These are phyloP conservation scores for Diaporthe sp. DNA, from an alignment of 2,329 filamentous ascomycete species.

Conservation along the genomic window DNA sequence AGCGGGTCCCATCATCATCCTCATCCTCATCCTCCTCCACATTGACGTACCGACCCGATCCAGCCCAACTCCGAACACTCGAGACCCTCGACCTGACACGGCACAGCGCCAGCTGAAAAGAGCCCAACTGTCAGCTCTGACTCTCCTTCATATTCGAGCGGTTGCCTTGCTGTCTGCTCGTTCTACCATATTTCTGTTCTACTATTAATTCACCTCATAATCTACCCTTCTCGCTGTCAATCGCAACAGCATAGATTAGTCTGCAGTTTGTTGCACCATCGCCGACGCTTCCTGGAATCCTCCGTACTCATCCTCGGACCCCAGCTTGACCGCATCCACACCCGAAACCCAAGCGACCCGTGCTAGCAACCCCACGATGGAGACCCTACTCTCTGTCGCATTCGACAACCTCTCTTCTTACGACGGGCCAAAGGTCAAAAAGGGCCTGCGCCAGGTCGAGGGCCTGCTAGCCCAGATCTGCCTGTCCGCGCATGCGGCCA, in stretches of 20 bases:
- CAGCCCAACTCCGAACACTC: constrained; percentile 16
- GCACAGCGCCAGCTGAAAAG: constrained; percentile 25
- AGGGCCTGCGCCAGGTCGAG: constrained; percentile 94
- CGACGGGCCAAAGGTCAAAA: constrained; percentile 89
- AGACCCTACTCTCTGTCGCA: constrained; percentile 89
- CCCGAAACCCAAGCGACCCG: constrained; percentile 24
- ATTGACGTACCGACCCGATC: constrained; percentile 29
- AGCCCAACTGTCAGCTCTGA: constrained; percentile 14
- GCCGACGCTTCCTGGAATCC: background rate
- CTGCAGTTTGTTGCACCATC: background rate
- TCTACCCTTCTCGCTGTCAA: background rate
- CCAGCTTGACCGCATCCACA: constrained; percentile 4
- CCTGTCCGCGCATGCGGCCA: constrained; percentile 67
- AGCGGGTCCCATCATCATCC: constrained; percentile 34
- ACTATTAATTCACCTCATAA: background rate
- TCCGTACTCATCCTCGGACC: background rate
- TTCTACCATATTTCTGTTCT: background rate
- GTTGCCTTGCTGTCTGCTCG: background rate
- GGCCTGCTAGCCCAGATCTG: constrained; percentile 95
- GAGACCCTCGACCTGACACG: constrained; percentile 4
- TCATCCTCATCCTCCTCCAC: constrained; percentile 17
- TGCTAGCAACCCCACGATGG: constrained; percentile 71
- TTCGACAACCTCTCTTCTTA: constrained; percentile 98
- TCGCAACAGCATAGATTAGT: background rate
- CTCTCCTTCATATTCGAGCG: constrained; percentile 12